These are phyloP conservation scores for Withania somnifera DNA, from an alignment of 305 asterid genomes.

Conservation along the genomic window DNA sequence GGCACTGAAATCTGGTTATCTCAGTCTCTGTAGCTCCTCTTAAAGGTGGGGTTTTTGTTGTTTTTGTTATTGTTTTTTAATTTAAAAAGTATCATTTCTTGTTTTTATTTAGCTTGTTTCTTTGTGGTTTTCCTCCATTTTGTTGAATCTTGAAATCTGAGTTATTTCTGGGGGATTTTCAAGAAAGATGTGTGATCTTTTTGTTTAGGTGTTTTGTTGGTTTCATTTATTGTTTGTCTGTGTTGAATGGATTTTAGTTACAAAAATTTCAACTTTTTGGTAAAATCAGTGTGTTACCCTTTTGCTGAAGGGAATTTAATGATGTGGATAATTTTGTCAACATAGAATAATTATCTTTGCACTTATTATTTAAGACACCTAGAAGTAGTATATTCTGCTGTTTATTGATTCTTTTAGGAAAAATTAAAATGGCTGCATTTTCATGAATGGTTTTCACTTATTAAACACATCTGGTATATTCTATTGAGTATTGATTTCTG, in stretches of 20 bases:
- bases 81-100: neutral
- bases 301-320: neutral
- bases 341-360: neutral
- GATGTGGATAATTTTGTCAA: neutral
- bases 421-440: neutral
- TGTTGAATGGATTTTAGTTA: neutral
- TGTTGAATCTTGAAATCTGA: neutral
- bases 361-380: neutral
- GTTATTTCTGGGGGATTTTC: neutral
- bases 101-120: neutral
- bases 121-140: neutral
- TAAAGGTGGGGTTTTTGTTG: neutral
- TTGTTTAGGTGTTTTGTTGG: neutral
- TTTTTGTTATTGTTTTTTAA: too few relatives aligned
- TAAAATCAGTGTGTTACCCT: neutral
- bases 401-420: neutral
- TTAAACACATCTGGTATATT: neutral
- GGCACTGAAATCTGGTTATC: neutral
- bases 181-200: neutral
- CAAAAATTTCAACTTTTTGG: neutral
- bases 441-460: neutral
- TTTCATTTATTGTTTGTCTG: neutral
- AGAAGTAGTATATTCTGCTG: neutral
- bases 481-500: neutral
- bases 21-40: neutral